phyloP scores from a whole-genome alignment of 164 flowering plant species.

The Macadamia integrifolia region DNA sequence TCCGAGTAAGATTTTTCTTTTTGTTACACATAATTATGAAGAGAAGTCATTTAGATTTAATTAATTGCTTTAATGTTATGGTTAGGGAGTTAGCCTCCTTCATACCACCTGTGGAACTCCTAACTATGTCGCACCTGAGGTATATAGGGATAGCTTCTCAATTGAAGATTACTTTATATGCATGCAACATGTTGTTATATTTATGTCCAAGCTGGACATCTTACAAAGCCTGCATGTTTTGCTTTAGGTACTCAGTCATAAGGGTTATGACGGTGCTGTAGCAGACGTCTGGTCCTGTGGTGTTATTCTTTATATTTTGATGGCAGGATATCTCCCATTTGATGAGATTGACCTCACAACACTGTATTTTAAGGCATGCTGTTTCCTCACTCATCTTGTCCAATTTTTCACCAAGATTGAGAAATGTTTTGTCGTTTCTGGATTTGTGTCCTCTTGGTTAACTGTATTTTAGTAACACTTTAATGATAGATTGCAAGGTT shows the following conservation, averaged over 20 bases:
- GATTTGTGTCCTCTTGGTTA: not conserved
- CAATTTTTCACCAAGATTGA: not conserved
- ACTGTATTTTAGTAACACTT: not conserved
- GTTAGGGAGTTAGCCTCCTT: constrained; percentile 78
- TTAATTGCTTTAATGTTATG: constrained; percentile 8
- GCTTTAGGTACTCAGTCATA: constrained; percentile 83
- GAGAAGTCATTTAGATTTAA: not conserved
- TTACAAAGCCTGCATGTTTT: constrained; percentile 7
- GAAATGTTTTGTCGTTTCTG: not conserved
- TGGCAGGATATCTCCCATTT: constrained; percentile 98
- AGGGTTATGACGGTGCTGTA: constrained; percentile 89
- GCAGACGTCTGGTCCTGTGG: constrained; percentile 99
- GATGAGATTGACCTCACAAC: constrained; percentile 93
- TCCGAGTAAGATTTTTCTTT: not conserved
- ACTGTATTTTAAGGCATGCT: constrained; percentile 77
- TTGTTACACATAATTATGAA: not conserved
- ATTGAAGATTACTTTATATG: not conserved
- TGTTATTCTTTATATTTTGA: constrained; percentile 87
- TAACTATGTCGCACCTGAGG: constrained; percentile 99
- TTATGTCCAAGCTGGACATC: not conserved
- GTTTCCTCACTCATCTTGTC: not conserved
- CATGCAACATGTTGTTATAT: not conserved
- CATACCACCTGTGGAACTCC: constrained; percentile 41
- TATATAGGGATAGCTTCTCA: constrained; percentile 19
- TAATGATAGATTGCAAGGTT: no score